Percentiles rank a stretch among this genome's conserved stretches.
These are phyloP conservation scores for Phanerochaete sordida DNA, from an alignment of 768 basidiomycete species.

Conservation along the genomic window DNA sequence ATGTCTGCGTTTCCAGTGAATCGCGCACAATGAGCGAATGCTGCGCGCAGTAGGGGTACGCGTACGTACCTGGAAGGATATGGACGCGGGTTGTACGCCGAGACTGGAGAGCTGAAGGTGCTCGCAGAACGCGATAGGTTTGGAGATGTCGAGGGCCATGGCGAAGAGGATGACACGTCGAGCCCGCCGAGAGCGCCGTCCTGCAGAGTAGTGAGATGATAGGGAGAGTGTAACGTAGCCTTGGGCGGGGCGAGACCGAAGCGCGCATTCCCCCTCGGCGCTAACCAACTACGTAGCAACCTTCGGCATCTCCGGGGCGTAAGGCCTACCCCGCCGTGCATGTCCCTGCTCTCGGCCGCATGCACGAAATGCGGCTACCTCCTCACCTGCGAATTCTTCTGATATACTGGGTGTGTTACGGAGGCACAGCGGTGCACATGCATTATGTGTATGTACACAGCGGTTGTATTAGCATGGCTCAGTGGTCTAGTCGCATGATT, in stretches of 20 bases:
- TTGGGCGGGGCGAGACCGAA: neutral
- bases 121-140: constrained; percentile 87
- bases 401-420: no score
- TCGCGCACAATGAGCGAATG: neutral
- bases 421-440: no score
- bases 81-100: constrained; percentile 94
- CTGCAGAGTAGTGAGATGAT: neutral
- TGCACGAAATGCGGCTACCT: no score
- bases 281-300: neutral
- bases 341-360: no score
- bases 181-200: neutral
- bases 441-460: neutral
- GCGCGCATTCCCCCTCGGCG: neutral
- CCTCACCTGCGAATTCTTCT: no score
- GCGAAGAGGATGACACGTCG: constrained; percentile 22
- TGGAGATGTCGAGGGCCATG: constrained; percentile 37
- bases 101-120: constrained; percentile 93
- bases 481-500: constrained; percentile 13
- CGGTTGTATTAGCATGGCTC: neutral
- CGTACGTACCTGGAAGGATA: constrained; percentile 87
- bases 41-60: constrained; percentile 14
- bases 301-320: neutral
- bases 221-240: neutral
- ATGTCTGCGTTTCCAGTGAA: constrained; percentile 45
- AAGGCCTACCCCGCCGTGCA: no score